Evolutionary conservation across 768 basidiomycete genomes (phyloP).

Genomic region (Suillus ampliporus): DNA sequence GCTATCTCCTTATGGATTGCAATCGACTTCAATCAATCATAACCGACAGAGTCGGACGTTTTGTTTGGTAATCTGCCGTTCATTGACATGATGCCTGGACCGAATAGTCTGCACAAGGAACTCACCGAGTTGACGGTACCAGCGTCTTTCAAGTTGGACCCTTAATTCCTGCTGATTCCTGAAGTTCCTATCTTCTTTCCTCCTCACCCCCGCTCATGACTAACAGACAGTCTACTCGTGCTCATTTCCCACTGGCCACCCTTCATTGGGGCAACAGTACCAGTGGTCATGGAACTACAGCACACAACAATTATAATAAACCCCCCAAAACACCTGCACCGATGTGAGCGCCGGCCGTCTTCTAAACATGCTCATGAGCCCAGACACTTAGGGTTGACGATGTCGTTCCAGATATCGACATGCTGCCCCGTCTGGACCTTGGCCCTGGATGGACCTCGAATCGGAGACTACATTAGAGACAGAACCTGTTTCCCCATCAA

Average conservation of each 20-base stretch:
- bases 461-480: constrained; percentile 8
- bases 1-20: too few species aligned
- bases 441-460: constrained; percentile 30
- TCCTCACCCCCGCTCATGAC: not conserved
- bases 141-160: too few species aligned
- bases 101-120: too few species aligned
- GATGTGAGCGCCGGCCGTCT: constrained; percentile 19
- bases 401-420: constrained; percentile 32
- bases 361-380: not conserved
- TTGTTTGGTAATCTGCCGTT: too few species aligned
- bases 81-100: not conserved
- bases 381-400: not conserved
- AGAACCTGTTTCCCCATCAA: constrained; percentile 11
- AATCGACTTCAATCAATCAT: too few species aligned
- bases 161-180: too few species aligned
- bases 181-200: too few species aligned
- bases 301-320: constrained; percentile 7
- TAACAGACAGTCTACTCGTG: not conserved
- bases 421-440: constrained; percentile 48
- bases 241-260: not conserved
- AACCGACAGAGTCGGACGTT: too few species aligned
- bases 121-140: too few species aligned
- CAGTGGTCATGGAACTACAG: not conserved
- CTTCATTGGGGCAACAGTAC: not conserved
- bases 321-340: constrained; percentile 29